Evolutionary conservation across 805 yeast species (phyloP).

Genomic region (Cyberlindnera amylophila): DNA sequence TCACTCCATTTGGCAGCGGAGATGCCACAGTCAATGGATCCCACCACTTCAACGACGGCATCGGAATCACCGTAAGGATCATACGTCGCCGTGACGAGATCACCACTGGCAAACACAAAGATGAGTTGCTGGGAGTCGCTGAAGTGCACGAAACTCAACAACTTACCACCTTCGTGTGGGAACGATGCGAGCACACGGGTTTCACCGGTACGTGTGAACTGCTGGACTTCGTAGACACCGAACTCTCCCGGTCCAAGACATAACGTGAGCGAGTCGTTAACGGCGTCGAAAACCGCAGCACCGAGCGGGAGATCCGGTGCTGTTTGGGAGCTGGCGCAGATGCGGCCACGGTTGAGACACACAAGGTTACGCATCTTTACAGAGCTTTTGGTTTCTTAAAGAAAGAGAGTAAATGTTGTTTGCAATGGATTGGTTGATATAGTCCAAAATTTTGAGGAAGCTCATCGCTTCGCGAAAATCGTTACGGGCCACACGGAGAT

Average conservation of each 20-base stretch:
- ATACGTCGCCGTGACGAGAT: slow-evolving; percentile 62
- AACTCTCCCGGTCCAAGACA: slow-evolving; percentile 55
- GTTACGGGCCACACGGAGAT: too few species aligned
- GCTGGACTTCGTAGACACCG: slow-evolving; percentile 69
- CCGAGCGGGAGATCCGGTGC: slow-evolving; percentile 61
- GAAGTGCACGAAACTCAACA: slow-evolving; percentile 63
- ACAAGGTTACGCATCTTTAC: slow-evolving; percentile 44
- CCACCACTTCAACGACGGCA: slow-evolving; percentile 65
- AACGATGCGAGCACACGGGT: slow-evolving; percentile 57
- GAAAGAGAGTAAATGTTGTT: too few species aligned
- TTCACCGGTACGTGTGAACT: slow-evolving; percentile 62
- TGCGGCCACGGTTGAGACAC: slow-evolving; percentile 50
- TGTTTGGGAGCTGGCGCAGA: slow-evolving; percentile 49
- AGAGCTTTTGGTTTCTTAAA: too few species aligned
- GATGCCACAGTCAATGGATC: slow-evolving; percentile 76
- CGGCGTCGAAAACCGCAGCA: slow-evolving; percentile 62
- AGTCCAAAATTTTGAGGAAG: background rate
- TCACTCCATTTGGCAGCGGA: slow-evolving; percentile 80
- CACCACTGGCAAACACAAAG: slow-evolving; percentile 71
- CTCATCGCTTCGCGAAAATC: background rate
- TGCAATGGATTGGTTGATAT: background rate
- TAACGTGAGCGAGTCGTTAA: slow-evolving; percentile 68
- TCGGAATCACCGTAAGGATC: slow-evolving; percentile 40
- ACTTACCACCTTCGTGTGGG: slow-evolving; percentile 39
- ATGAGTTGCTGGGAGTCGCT: slow-evolving; percentile 64